Evolutionary conservation across 2,329 filamentous ascomycete species (phyloP), one percentile per base, ranked within the genome.

Genomic region (Stemphylium lycopersici): DNA sequence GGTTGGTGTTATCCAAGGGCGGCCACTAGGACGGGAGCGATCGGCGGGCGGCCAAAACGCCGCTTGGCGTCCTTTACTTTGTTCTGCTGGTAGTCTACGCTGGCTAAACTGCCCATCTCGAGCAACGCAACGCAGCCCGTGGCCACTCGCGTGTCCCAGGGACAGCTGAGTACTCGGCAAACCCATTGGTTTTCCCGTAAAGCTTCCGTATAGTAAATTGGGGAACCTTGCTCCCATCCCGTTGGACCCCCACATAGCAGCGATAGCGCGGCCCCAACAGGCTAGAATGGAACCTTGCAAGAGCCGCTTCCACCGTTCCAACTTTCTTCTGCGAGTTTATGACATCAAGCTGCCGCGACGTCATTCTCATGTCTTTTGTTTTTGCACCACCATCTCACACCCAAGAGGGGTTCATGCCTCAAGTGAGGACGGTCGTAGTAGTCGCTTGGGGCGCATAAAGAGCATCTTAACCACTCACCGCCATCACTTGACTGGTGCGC

Each of bases 211-310:
- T 41, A 48, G 48, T 31, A 22, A 31, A 34, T 42, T 11, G 54
- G 57, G 50, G 57, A 59, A 59, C 58, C 58, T 42, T 56, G 55
- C 52, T 51, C 47, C 16, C 22, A 33, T 55, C 50, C 53, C 43
- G 43, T 38, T 3, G 12, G 3, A n/a, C 13, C 32, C 48, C 58
- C 58, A 52, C 55, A 50, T 18, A 6, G 40, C 26, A 47, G 57
- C 39, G 37, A 46, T 46, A 50, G 44, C 43, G 47, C 15, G 4
- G 11, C 48, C 41, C 34, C 36, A 58, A 48, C 5, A 16, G 26
- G 22, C 36, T 54, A 43, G 56, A 26, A 15, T 6, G 3, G 6
- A 20, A 34, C 7, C 29, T 7, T 10, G 18, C 13, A 22, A 16
- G 24, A 41, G 37, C 33, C 26, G 52, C 24, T 39, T 11, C 41